These are phyloP conservation scores for Gypsophila paniculata DNA, from an alignment of 179 eudicot species.

Conservation along the genomic window DNA sequence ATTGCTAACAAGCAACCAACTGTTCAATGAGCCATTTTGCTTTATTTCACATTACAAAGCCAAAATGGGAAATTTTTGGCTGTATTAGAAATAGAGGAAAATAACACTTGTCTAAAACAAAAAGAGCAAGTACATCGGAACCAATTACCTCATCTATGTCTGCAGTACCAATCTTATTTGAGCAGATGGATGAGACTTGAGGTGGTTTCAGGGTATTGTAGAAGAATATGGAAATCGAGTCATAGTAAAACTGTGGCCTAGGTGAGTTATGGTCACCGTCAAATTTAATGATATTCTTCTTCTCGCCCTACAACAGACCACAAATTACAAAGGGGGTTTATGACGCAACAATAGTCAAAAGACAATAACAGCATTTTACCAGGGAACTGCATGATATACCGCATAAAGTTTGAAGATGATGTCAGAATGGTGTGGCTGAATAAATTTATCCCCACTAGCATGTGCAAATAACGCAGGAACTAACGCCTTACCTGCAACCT, in stretches of 20 bases:
- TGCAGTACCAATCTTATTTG: slow-evolving; percentile 46
- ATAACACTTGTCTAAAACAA: not conserved
- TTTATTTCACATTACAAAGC: not conserved
- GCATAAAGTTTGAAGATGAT: slow-evolving; percentile 57
- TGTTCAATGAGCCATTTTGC: not conserved
- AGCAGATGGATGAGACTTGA: slow-evolving; percentile 42
- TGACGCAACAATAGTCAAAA: slow-evolving; percentile 13
- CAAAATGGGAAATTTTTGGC: not conserved
- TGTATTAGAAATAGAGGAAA: not conserved
- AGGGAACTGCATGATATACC: slow-evolving; percentile 34
- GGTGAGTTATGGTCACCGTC: slow-evolving; percentile 45
- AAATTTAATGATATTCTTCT: slow-evolving; percentile 37
- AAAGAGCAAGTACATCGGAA: not conserved
- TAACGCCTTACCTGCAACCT: slow-evolving; percentile 72
- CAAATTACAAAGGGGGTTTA: not conserved
- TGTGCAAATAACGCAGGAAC: slow-evolving; percentile 89
- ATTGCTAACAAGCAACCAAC: not conserved
- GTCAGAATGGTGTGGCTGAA: slow-evolving; percentile 74
- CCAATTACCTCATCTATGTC: slow-evolving; percentile 56
- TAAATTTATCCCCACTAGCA: slow-evolving; percentile 77
- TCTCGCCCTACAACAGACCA: slow-evolving; percentile 34
- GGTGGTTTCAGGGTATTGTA: slow-evolving; percentile 75
- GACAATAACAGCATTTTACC: not conserved
- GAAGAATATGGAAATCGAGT: slow-evolving; percentile 77
- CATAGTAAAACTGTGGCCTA: slow-evolving; percentile 62